Base-by-base conservation (phyloP, 2,329 filamentous ascomycete species). In the Verticillium zaregamsianum region DNA sequence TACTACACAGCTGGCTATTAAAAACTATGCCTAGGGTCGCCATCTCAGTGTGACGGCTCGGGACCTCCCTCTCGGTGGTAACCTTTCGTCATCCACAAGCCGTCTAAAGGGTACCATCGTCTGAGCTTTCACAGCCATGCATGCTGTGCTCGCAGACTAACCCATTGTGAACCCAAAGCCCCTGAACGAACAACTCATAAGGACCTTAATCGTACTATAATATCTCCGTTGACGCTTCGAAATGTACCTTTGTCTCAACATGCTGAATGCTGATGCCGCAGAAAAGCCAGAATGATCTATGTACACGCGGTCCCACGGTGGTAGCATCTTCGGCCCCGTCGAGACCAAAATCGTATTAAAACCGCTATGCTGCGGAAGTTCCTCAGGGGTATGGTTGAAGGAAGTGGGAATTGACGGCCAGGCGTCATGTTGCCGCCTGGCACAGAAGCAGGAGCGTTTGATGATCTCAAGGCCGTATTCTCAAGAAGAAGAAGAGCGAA, bases 261-360 rank as follows among this genome's bases (percentile, higher is more conserved):
- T 78, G 75, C 75, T 73, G 77, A 77, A 77, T 79, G 74, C 76
- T 76, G 69, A 78, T 80, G 76, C 78, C 75, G 73, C 79, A 76
- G 73, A 73, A 77, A 80, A 80, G 76, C 33, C 33, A 78, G 73
- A 78, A 39, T 33, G 8, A 67, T 80, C 73, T 80, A 81, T 81
- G 75, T 80, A 80, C 77, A 80, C 64, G 65, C 66, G 71, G 73
- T 73, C 71, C 45, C 9, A 23, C 45, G 2, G 45, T 9, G 20
- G 9, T 25, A 12, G 45, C 23, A 14, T 35, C 33, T 35, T 11
- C 33, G 9, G 14, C 20, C 20, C n/a, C 28, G 28, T 20, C 20
- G 20, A 52, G 20, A 4, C 20, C n/a, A 11, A 45, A 25, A 25
- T 11, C 9, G 63, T 59, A 60, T 64, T 64, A 62, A 63, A 65